These are phyloP conservation scores for Xylariaceae sp. DNA, from an alignment of 2,329 filamentous ascomycete species.

Conservation along the genomic window DNA sequence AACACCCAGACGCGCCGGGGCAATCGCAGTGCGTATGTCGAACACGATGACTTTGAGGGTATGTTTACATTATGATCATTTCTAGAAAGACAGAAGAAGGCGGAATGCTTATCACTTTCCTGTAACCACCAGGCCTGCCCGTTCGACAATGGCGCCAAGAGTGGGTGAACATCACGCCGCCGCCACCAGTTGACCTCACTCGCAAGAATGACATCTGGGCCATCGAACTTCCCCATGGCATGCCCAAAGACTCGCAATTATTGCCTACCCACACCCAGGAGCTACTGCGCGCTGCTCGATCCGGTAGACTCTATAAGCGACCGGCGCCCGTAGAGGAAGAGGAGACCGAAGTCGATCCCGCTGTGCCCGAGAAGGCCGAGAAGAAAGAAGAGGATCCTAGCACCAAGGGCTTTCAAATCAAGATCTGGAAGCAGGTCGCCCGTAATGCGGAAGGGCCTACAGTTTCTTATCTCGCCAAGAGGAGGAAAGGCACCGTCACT, in stretches of 20 bases:
- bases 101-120: neutral
- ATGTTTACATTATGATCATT: too few relatives aligned
- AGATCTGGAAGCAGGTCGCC: slow-evolving; percentile 66
- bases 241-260: slow-evolving; percentile 85
- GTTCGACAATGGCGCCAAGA: slow-evolving; percentile 89
- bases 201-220: slow-evolving; percentile 73
- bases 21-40: slow-evolving; percentile 60
- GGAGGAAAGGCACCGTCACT: slow-evolving; percentile 65
- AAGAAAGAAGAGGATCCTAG: slow-evolving; percentile 68
- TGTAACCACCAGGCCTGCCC: slow-evolving; percentile 67
- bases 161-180: slow-evolving; percentile 70
- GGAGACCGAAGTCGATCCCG: slow-evolving; percentile 56
- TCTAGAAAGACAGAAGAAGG: neutral
- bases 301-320: slow-evolving; percentile 76
- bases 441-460: slow-evolving; percentile 61
- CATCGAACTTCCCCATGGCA: slow-evolving; percentile 74
- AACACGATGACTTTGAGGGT: slow-evolving; percentile 69
- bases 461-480: slow-evolving; percentile 64
- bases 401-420: slow-evolving; percentile 59
- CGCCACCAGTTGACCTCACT: slow-evolving; percentile 65
- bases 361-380: slow-evolving; percentile 57
- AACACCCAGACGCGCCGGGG: slow-evolving; percentile 60
- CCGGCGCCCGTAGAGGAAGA: slow-evolving; percentile 67
- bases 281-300: slow-evolving; percentile 79
- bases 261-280: slow-evolving; percentile 81